These are phyloP conservation scores for Trichophyton verrucosum DNA, from an alignment of 2,329 filamentous ascomycete genomes.

Conservation along the genomic window DNA sequence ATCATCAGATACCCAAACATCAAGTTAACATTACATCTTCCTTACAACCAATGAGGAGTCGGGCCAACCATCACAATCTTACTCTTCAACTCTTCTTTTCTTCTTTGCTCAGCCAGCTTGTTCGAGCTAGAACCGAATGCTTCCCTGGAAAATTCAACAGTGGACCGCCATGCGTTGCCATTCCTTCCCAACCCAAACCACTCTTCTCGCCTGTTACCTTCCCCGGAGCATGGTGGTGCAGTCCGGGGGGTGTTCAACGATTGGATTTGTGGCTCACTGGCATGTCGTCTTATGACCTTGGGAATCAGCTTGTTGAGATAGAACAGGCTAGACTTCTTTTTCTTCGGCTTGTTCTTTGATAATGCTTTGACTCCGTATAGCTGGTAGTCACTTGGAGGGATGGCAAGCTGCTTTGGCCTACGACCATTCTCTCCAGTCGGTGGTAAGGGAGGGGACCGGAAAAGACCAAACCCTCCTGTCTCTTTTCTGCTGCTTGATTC, in stretches of 20 bases:
- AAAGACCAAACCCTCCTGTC: slow-evolving; percentile 3
- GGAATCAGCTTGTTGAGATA: slow-evolving; percentile 2
- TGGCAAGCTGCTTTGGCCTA: slow-evolving; percentile 14
- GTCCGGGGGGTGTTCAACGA: not conserved
- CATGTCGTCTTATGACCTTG: not conserved
- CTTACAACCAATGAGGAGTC: not conserved
- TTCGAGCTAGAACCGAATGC: not conserved
- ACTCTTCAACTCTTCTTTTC: slow-evolving; percentile 3
- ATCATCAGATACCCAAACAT: not conserved
- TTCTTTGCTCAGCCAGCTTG: not conserved
- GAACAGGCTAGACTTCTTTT: not conserved
- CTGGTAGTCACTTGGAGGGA: slow-evolving; percentile 21
- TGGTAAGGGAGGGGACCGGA: not conserved
- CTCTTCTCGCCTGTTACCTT: not conserved
- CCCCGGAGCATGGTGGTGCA: not conserved
- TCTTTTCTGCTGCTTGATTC: not conserved
- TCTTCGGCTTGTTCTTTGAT: slow-evolving; percentile 7
- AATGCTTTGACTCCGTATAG: slow-evolving; percentile 18
- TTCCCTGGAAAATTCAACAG: not conserved
- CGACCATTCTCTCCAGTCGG: not conserved
- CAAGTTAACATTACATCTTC: not conserved
- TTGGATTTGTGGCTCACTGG: not conserved
- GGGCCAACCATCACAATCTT: not conserved
- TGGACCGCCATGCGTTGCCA: not conserved
- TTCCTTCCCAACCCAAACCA: not conserved